Percentiles rank a stretch among this genome's conserved stretches.
Evolutionary conservation across 108 stramenopile species (phyloP).

Genomic region (Parmales sp.): DNA sequence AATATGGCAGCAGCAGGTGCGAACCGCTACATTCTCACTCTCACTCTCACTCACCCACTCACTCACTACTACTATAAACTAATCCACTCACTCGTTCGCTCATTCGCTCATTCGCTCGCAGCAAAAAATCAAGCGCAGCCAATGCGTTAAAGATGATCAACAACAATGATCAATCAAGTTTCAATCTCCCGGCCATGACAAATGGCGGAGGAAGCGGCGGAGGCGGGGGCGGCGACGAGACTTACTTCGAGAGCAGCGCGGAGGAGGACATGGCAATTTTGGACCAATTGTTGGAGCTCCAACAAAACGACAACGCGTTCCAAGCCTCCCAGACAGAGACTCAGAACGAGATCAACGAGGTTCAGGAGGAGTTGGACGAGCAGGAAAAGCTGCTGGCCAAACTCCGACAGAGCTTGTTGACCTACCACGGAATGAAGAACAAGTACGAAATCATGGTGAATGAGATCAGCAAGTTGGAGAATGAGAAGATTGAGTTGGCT

Average conservation of each 20-base stretch:
- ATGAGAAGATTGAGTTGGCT: slow-evolving; percentile 56
- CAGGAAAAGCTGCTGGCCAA: slow-evolving; percentile 58
- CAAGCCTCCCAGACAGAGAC: slow-evolving; percentile 29
- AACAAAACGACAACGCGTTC: slow-evolving; percentile 64
- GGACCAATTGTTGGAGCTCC: slow-evolving; percentile 64
- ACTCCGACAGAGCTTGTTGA: slow-evolving; percentile 57
- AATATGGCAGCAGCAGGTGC: no score
- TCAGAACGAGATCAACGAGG: slow-evolving; percentile 34
- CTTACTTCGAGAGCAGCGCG: slow-evolving; percentile 44
- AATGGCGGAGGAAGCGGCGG: background rate
- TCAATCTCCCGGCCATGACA: no score
- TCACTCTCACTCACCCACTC: no score
- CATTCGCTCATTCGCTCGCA: no score
- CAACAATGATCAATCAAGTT: no score
- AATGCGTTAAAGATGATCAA: no score
- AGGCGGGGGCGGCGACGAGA: background rate
- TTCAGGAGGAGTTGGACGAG: slow-evolving; percentile 60
- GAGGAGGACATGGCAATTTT: slow-evolving; percentile 76
- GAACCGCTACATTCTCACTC: no score
- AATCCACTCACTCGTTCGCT: no score
- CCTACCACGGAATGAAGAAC: slow-evolving; percentile 64
- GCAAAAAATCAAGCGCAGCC: no score
- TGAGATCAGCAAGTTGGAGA: slow-evolving; percentile 60
- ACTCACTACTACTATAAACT: no score
- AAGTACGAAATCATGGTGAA: slow-evolving; percentile 66